Evolutionary conservation across 2,329 filamentous ascomycete species (phyloP).

Genomic region (Xylariaceae sp.): DNA sequence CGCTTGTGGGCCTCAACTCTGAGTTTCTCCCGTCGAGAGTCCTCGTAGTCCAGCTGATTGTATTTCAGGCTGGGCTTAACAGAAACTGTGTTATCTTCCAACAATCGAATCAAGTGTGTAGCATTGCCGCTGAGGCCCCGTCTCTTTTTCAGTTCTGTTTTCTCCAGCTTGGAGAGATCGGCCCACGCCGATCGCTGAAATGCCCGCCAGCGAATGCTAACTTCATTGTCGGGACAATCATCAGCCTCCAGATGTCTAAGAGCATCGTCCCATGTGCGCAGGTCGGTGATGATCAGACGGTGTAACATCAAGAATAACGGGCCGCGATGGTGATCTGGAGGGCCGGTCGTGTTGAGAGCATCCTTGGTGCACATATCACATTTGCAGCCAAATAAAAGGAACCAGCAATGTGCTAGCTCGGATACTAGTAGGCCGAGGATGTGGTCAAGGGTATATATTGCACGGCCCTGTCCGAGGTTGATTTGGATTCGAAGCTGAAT

Average conservation of each 20-base stretch:
- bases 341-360: constrained; percentile 13
- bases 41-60: constrained; percentile 3
- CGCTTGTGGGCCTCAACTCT: no score
- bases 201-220: constrained; percentile 8
- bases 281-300: constrained; percentile 18
- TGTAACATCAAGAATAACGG: constrained; percentile 21
- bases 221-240: constrained; percentile 14
- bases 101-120: constrained; percentile 1
- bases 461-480: not conserved
- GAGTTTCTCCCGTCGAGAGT: not conserved
- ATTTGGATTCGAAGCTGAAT: constrained; percentile 4
- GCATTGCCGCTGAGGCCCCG: not conserved
- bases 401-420: constrained; percentile 21
- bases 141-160: not conserved
- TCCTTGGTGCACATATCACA: constrained; percentile 12
- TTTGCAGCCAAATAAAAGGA: constrained; percentile 12
- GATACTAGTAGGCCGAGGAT: constrained; percentile 16
- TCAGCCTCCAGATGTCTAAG: constrained; percentile 8
- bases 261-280: constrained; percentile 15
- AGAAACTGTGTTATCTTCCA: not conserved
- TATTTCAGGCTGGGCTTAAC: constrained; percentile 4
- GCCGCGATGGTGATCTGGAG: constrained; percentile 15
- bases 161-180: not conserved
- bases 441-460: constrained; percentile 3
- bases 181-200: not conserved